A percentile compares a stretch with the other conserved stretches of the same genome.
Conservation (phyloP, 106 monocot species). For the Dendrobium huoshanense region DNA sequence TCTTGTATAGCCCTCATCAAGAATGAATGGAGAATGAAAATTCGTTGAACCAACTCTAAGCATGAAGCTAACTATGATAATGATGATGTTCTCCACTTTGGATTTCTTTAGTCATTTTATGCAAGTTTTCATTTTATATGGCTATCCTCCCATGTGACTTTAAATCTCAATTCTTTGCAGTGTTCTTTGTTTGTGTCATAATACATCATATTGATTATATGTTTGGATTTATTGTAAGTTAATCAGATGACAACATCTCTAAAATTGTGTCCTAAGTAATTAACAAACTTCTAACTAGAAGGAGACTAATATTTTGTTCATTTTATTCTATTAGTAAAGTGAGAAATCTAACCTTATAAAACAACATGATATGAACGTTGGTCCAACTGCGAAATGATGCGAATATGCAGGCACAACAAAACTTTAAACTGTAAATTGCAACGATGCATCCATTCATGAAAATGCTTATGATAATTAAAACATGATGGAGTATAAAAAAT, state of each 20-base stretch:
- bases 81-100: background rate
- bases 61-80: background rate
- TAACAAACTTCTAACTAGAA: too few species aligned
- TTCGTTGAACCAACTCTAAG: background rate
- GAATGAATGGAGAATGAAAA: background rate
- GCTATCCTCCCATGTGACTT: background rate
- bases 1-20: background rate
- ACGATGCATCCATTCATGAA: background rate
- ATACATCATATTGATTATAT: background rate
- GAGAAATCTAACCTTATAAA: background rate
- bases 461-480: background rate
- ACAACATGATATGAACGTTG: background rate
- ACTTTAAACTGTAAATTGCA: background rate
- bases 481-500: background rate
- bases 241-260: too few species aligned
- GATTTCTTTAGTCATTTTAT: background rate
- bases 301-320: too few species aligned
- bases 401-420: background rate
- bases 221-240: background rate
- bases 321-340: background rate
- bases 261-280: too few species aligned
- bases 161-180: background rate
- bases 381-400: too few species aligned
- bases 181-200: background rate
- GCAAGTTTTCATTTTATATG: background rate